Conservation (phyloP, 2,329 filamentous ascomycete species). For the Botrytis elliptica region DNA sequence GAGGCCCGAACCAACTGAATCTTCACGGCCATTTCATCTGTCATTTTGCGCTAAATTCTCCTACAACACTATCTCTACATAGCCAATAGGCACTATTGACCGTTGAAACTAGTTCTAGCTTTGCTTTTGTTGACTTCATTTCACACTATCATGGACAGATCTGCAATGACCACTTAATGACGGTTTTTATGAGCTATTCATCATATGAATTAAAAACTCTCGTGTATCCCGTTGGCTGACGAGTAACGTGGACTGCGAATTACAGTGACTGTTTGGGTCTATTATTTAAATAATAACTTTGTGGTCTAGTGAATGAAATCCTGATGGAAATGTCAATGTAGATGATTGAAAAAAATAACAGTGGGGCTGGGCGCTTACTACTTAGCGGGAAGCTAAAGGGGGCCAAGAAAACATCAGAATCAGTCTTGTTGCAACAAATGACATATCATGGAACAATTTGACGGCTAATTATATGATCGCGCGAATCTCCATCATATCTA, state of each 20-base stretch:
- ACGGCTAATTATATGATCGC: not conserved
- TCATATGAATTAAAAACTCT: not conserved
- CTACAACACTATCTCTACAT: not conserved
- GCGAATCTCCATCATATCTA: not conserved
- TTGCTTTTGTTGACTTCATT: rapidly evolving
- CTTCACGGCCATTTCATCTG: not conserved
- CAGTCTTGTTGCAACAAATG: not conserved
- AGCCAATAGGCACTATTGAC: not conserved
- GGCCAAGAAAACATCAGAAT: not conserved
- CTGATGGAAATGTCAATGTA: not conserved
- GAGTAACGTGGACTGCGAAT: too few species aligned
- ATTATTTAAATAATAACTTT: too few species aligned
- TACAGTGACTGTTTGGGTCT: too few species aligned
- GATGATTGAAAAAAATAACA: not conserved
- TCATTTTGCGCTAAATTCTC: not conserved
- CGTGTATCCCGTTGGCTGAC: not conserved
- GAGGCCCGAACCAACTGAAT: not conserved
- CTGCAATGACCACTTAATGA: not conserved
- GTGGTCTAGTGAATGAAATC: not conserved
- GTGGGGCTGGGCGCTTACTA: not conserved
- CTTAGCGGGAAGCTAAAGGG: constrained; percentile 9
- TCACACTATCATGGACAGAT: not conserved
- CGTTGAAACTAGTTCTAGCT: not conserved
- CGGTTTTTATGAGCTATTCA: not conserved
- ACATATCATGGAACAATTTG: not conserved